Conservation (phyloP, 345 rosid genomes). For the Salix viminalis region DNA sequence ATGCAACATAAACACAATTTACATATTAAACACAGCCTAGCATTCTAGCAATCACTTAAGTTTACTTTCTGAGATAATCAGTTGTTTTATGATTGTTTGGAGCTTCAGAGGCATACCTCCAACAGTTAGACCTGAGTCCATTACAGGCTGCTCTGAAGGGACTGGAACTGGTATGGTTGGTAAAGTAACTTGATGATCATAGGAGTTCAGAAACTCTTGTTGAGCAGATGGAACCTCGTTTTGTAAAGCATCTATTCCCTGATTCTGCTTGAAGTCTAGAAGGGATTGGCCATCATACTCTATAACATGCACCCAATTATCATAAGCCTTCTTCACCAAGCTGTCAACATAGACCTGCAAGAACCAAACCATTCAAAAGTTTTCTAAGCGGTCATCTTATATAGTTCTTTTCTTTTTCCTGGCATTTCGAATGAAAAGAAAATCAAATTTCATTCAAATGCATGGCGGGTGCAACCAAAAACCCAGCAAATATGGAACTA, state of each 20-base stretch:
- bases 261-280: conserved; percentile 17
- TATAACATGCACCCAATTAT: conserved; percentile 26
- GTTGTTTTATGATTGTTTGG: background rate
- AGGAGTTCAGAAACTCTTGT: conserved; percentile 24
- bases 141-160: conserved; percentile 49
- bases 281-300: conserved; percentile 29
- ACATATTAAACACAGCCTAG: background rate
- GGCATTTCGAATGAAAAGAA: conserved; percentile 39
- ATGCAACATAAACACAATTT: background rate
- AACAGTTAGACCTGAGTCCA: conserved; percentile 45
- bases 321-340: conserved; percentile 29
- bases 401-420: conserved; percentile 48
- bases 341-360: conserved; percentile 22
- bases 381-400: background rate
- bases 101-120: conserved; percentile 42
- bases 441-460: background rate
- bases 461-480: background rate
- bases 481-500: background rate
- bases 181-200: conserved; percentile 35
- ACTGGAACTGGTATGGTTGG: conserved; percentile 43
- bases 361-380: background rate
- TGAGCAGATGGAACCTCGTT: conserved; percentile 8
- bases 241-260: conserved; percentile 6
- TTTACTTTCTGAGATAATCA: background rate
- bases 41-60: background rate